Evolutionary conservation across 2,329 filamentous ascomycete genomes (phyloP), one percentile per base, ranked within the genome.

Genomic region (Onygenales sp.): DNA sequence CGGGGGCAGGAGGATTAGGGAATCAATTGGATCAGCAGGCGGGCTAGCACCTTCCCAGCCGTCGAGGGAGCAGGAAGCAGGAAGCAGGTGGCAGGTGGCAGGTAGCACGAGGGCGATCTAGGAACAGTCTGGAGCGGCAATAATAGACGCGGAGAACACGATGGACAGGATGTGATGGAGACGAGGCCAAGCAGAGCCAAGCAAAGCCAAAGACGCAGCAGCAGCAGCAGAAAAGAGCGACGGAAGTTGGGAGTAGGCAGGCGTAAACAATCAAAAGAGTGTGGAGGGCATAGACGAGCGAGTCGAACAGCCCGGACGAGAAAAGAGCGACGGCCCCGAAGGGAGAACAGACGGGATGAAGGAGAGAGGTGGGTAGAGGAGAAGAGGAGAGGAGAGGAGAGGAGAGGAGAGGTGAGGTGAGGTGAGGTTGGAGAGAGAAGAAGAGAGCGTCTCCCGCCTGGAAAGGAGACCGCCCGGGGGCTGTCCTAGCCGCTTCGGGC

Each of bases 301-400:
- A n/a, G 11, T 11, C 10, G 31, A 42, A 42, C 10, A 31, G 36
- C 38, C n/a, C 10, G 3, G 33, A n/a, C 17, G 31, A 10, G 7
- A 41, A 66, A 66, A 52, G 64, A 66, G 58, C 62, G 65, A 60
- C 48, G 38, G 58, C 55, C 58, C 59, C 55, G 53, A 49, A 46
- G 60, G 63, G 63, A 53, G 60, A 66, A 57, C 55, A 64, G 32
- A 46, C 9, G 59, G 57, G 59, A 62, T 59, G 58, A 60, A 57
- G 58, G 59, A 60, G 57, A 61, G 51, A 51, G 52, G 42, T 50
- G 27, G 9, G 32, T 42, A 41, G 51, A 43, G 43, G 27, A 47
- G 31, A 47, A 49, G 48, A 54, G 50, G 43, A 54, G 31, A 27
- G 45, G n/a, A 42, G 41, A 35, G 43, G 51, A 52, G 50, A 52